phyloP scores from a whole-genome alignment of 139 green algal species.

The Choricystis sp. region DNA sequence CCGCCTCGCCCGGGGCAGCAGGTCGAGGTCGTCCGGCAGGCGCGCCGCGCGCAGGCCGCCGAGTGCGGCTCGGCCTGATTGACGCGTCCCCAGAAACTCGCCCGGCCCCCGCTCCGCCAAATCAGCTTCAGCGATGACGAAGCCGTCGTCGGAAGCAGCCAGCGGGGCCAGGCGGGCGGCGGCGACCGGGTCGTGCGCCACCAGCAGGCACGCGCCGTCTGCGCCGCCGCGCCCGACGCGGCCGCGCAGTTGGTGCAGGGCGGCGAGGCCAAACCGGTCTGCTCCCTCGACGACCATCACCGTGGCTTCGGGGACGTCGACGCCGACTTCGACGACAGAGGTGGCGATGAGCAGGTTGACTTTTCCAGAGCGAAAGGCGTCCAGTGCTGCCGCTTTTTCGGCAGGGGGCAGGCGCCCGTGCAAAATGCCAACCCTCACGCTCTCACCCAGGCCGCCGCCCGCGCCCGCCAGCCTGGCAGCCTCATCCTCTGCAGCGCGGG shows the following conservation, averaged over 20 bases:
- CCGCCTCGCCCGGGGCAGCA: background rate
- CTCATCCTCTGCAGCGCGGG: conserved; percentile 20
- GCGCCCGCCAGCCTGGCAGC: conserved; percentile 19
- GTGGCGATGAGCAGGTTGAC: conserved; percentile 62
- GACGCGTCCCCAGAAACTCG: conserved; percentile 48
- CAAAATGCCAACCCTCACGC: conserved; percentile 35
- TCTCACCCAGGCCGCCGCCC: conserved; percentile 17
- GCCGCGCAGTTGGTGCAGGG: conserved; percentile 88
- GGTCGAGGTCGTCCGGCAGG: conserved; percentile 1
- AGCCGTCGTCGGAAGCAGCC: conserved; percentile 41
- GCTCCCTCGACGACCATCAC: conserved; percentile 84
- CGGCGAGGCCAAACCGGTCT: conserved; percentile 81
- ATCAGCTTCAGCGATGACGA: conserved; percentile 65
- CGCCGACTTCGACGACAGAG: conserved; percentile 79
- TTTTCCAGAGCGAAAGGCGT: conserved; percentile 36
- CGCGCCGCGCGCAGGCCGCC: background rate
- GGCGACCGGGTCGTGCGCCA: conserved; percentile 11
- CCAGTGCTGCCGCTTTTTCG: conserved; percentile 37
- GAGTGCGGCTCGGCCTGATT: conserved; percentile 13
- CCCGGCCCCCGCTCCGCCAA: conserved; percentile 44
- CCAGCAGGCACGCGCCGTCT: conserved; percentile 22
- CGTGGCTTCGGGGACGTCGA: conserved; percentile 74
- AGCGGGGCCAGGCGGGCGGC: conserved; percentile 27
- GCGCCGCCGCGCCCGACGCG: conserved; percentile 47
- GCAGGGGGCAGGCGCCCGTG: conserved; percentile 49